A percentile compares a stretch with the other conserved stretches of the same genome.
Conservation (phyloP, 495 filamentous ascomycete species). For the Penicillium roqueforti region DNA sequence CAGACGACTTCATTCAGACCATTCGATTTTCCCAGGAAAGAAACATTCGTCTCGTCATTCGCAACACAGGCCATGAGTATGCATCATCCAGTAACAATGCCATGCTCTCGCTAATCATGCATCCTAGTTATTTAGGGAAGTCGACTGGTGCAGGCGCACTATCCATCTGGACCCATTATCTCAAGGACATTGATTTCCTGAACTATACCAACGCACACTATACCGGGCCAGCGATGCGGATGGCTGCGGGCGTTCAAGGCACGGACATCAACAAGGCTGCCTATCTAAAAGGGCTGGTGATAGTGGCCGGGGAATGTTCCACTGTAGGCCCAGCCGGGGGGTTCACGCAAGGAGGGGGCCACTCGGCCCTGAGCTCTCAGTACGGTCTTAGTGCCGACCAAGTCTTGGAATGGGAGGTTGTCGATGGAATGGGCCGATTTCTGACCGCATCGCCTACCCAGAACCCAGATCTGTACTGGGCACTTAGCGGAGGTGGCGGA, state of each 20-base stretch:
- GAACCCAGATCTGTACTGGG: neutral
- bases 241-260: conserved; percentile 43
- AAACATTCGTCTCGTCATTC: no score
- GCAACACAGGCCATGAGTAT: no score
- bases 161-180: conserved; percentile 50
- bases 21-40: no score
- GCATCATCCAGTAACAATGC: no score
- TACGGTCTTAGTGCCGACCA: neutral
- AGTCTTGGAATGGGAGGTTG: neutral
- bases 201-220: conserved; percentile 36
- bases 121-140: conserved; percentile 44
- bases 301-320: conserved; percentile 14
- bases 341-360: neutral
- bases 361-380: neutral
- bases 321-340: conserved; percentile 11
- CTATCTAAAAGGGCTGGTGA: conserved; percentile 4
- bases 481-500: neutral
- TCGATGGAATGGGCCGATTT: neutral
- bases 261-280: conserved; percentile 42
- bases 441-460: neutral
- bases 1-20: no score
- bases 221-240: conserved; percentile 44
- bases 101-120: no score
- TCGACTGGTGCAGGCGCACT: conserved; percentile 53
- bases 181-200: conserved; percentile 41